Base-by-base conservation (phyloP, 73 alveolate genomes). In the Breviolum minutum region DNA sequence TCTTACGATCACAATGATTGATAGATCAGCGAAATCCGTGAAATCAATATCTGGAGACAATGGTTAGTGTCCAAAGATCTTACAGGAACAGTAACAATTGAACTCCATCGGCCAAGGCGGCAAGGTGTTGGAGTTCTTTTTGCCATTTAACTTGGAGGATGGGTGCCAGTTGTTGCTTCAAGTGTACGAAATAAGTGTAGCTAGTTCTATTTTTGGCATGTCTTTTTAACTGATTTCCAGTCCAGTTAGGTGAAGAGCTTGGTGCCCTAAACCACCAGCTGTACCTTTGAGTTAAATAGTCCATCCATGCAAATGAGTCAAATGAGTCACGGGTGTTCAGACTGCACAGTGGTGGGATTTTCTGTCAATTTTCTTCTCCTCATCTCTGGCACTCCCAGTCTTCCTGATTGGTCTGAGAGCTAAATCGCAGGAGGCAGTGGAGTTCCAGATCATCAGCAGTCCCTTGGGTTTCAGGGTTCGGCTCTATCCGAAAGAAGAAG, bases 361-460 rank as follows among this genome's bases (percentile, higher is more conserved):
- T 30, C 63, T 77, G 61, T 13, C 24, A 20, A 10, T 22, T 71
- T 71, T 22, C 10, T 71, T 71, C 32, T 13, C 54, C 0, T 40
- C 54, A 40, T 40, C 54, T 40, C 54, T 40, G 54, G 54, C 54
- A 40, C 54, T 40, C 54, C 54, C 54, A 40, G 54, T 40, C 54
- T 40, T 40, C 54, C 54, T 40, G 54, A 40, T 40, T 3, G 54
- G 54, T 40, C 54, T 10, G 48, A 7, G 26, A 7, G 7, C 29
- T 19, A 16, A 11, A 7, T 16, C 40, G 77, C 63, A 92, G 98
- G 70, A 81, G 63, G 26, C 90, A 8, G 80, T 92, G 68, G 90
- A 92, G 69, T 92, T 92, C 48, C 98, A 92, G 68, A 63, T 92
- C 80, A 76, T 92, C 98, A 92, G 98, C 90, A 92, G 91, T 54